Conservation (phyloP, 331 rosid species). For the Arachis monticola region DNA sequence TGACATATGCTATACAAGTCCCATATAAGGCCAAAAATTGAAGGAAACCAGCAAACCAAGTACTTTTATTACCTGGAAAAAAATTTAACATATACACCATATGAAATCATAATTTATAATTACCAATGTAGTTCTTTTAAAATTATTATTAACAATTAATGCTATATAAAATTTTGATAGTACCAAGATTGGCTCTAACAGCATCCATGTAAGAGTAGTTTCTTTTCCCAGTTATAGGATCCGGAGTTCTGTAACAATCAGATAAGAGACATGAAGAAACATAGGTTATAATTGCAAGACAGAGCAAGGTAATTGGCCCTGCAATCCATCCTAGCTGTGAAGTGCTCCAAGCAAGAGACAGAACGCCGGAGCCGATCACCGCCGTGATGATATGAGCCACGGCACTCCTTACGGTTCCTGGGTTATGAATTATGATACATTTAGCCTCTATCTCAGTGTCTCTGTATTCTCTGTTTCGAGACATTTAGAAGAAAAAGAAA, state of each 20-base stretch:
- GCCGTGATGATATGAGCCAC: slow-evolving; percentile 83
- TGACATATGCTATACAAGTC: slow-evolving; percentile 52
- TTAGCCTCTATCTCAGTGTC: no score
- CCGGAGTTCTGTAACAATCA: slow-evolving; percentile 72
- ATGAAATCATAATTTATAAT: slow-evolving; percentile 33
- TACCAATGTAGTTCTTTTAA: slow-evolving; percentile 2
- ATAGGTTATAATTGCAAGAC: slow-evolving; percentile 60
- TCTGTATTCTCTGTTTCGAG: no score
- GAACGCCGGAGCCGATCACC: slow-evolving; percentile 77
- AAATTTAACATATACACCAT: slow-evolving; percentile 22
- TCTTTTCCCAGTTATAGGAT: slow-evolving; percentile 65
- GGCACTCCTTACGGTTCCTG: slow-evolving; percentile 58
- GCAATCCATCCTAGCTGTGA: slow-evolving; percentile 78
- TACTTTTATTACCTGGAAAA: slow-evolving; percentile 38
- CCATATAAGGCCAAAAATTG: slow-evolving; percentile 59
- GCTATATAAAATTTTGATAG: neutral
- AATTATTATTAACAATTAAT: neutral
- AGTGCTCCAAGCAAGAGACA: slow-evolving; percentile 79
- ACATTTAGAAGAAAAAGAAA: neutral
- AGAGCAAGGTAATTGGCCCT: slow-evolving; percentile 61
- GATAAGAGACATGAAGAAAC: slow-evolving; percentile 63
- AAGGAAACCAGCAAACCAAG: slow-evolving; percentile 54
- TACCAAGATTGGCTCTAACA: slow-evolving; percentile 68
- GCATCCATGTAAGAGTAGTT: slow-evolving; percentile 70
- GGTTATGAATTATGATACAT: neutral